phyloP scores from a whole-genome alignment of 2,329 filamentous ascomycete genomes.

The Exophiala bonariae region DNA sequence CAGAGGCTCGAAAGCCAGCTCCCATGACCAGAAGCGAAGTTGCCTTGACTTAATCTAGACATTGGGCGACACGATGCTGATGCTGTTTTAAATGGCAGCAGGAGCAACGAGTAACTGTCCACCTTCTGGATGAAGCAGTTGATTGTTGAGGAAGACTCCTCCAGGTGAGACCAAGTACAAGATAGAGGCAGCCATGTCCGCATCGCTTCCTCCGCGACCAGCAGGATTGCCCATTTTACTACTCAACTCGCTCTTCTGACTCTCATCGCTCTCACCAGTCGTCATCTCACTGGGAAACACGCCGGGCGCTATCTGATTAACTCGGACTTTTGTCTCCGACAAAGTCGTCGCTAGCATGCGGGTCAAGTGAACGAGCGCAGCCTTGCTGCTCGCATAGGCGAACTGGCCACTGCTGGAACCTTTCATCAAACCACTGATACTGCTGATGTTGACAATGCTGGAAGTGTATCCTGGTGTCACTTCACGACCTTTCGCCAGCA shows the following conservation, averaged over 20 bases:
- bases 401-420: slow-evolving; percentile 52
- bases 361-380: slow-evolving; percentile 52
- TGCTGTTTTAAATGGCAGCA: too few species aligned
- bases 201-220: slow-evolving; percentile 53
- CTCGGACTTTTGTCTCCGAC: slow-evolving; percentile 55
- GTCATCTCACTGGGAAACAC: slow-evolving; percentile 62
- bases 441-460: slow-evolving; percentile 55
- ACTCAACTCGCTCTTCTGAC: slow-evolving; percentile 56
- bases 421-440: slow-evolving; percentile 54
- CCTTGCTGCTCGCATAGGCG: slow-evolving; percentile 54
- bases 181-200: slow-evolving; percentile 59
- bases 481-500: slow-evolving; percentile 50
- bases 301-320: slow-evolving; percentile 60
- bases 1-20: too few species aligned
- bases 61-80: too few species aligned
- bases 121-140: too few species aligned
- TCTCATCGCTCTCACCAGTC: slow-evolving; percentile 49
- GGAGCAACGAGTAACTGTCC: too few species aligned
- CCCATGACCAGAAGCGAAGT: too few species aligned
- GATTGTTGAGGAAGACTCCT: slow-evolving; percentile 51
- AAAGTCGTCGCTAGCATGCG: slow-evolving; percentile 57
- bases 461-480: slow-evolving; percentile 40
- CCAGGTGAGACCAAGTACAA: slow-evolving; percentile 49
- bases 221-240: slow-evolving; percentile 52
- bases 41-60: too few species aligned